A percentile compares a stretch with the other conserved stretches of the same genome.
Conservation (phyloP, 2,329 filamentous ascomycete species). For the Alternaria novae-zelandiae region DNA sequence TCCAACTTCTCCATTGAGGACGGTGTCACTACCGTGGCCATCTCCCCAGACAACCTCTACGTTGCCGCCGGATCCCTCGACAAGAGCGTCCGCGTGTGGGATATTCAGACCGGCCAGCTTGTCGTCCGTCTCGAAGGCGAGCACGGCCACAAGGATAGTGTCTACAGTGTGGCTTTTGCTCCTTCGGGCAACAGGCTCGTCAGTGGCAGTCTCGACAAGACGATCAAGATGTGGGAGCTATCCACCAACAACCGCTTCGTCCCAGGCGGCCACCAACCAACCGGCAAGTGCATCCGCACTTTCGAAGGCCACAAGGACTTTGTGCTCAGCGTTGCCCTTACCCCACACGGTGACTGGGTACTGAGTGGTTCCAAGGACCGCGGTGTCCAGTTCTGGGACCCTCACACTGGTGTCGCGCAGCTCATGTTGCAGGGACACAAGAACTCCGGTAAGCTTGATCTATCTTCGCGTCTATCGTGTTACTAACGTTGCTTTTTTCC, state of each 20-base stretch:
- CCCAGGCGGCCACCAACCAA: constrained; percentile 73
- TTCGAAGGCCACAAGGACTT: constrained; percentile 99
- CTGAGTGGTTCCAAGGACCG: constrained; percentile 97
- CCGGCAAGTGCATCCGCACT: constrained; percentile 92
- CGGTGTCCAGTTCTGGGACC: constrained; percentile 98
- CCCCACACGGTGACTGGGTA: constrained; percentile 93
- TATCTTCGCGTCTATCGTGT: too few relatives aligned
- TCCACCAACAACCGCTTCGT: constrained; percentile 72
- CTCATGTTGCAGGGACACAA: constrained; percentile 99
- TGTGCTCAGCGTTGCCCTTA: constrained; percentile 92
- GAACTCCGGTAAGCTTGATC: constrained; percentile 72
- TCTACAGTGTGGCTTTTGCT: constrained; percentile 95
- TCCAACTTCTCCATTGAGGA: constrained; percentile 92
- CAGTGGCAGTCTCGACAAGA: constrained; percentile 94
- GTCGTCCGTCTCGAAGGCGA: constrained; percentile 91
- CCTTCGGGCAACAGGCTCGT: constrained; percentile 92
- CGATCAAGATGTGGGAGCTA: constrained; percentile 99
- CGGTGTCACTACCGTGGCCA: constrained; percentile 95
- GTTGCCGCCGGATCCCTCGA: constrained; percentile 95
- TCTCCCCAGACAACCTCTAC: constrained; percentile 92
- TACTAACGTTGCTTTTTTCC: constrained; percentile 22
- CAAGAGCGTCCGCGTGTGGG: constrained; percentile 98
- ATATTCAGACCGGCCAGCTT: constrained; percentile 82
- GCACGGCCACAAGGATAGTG: constrained; percentile 94
- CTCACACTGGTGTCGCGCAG: constrained; percentile 88